Conservation (phyloP, 129 eudicot species). For the Daucus carota region DNA sequence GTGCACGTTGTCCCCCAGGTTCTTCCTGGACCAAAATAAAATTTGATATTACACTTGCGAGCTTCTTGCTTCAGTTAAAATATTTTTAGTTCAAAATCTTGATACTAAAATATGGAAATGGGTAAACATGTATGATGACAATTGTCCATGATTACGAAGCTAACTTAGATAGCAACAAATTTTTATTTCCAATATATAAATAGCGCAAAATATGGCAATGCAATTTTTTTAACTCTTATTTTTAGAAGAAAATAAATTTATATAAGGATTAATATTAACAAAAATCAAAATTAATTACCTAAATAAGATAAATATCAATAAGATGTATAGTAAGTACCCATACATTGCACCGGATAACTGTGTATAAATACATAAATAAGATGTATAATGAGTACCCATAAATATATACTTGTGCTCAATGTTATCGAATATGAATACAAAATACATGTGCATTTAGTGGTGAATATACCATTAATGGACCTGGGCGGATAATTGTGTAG, state of each 20-base stretch:
- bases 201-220: too few species aligned
- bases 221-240: too few species aligned
- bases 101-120: neutral
- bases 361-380: too few species aligned
- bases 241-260: too few species aligned
- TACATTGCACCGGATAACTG: too few species aligned
- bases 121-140: neutral
- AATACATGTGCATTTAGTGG: neutral
- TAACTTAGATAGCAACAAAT: neutral
- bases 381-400: too few species aligned
- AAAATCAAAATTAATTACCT: too few species aligned
- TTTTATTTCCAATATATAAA: too few species aligned
- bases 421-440: neutral
- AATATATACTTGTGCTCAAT: neutral
- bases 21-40: slow-evolving; percentile 54
- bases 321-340: too few species aligned
- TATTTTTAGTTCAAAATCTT: neutral
- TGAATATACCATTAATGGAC: slow-evolving; percentile 69
- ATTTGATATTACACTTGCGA: neutral
- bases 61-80: neutral
- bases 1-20: slow-evolving; percentile 98
- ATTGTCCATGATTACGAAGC: neutral
- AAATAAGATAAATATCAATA: too few species aligned
- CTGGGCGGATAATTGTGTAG: slow-evolving; percentile 93
- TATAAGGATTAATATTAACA: too few species aligned